These are phyloP conservation scores for Cladosporium sp. DNA, from an alignment of 2,329 filamentous ascomycete genomes.

Conservation along the genomic window DNA sequence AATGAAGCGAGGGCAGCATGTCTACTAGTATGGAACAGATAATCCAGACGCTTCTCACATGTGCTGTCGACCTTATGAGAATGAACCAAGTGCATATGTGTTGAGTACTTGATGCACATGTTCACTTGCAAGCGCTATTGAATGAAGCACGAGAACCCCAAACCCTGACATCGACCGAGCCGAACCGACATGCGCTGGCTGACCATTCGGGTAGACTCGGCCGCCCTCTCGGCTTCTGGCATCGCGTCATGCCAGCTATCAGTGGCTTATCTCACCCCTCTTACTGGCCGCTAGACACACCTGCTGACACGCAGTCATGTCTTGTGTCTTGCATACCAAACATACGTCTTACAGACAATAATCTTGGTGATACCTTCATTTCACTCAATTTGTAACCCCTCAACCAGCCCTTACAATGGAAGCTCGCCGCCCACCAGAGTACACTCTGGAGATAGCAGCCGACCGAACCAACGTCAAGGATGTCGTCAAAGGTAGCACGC, in stretches of 20 bases:
- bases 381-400: not conserved
- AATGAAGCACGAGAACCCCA: too few species aligned
- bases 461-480: constrained; percentile 87
- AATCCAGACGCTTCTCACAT: too few species aligned
- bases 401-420: constrained; percentile 47
- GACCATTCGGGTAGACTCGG: too few species aligned
- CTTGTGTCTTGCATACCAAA: not conserved
- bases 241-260: not conserved
- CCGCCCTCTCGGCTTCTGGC: not conserved
- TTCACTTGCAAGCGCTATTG: too few species aligned
- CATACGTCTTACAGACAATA: not conserved
- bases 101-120: too few species aligned
- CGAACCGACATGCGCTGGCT: too few species aligned
- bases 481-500: constrained; percentile 80
- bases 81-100: too few species aligned
- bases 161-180: too few species aligned
- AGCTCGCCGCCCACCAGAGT: constrained; percentile 70
- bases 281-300: not conserved
- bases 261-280: not conserved
- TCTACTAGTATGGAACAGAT: too few species aligned
- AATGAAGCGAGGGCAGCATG: too few species aligned
- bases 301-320: not conserved
- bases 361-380: not conserved
- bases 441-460: constrained; percentile 88
- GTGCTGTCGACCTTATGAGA: too few species aligned